A percentile compares a stretch with the other conserved stretches of the same genome.
Evolutionary conservation across 805 yeast species (phyloP).

Genomic region (Yamadazyma philogaea): DNA sequence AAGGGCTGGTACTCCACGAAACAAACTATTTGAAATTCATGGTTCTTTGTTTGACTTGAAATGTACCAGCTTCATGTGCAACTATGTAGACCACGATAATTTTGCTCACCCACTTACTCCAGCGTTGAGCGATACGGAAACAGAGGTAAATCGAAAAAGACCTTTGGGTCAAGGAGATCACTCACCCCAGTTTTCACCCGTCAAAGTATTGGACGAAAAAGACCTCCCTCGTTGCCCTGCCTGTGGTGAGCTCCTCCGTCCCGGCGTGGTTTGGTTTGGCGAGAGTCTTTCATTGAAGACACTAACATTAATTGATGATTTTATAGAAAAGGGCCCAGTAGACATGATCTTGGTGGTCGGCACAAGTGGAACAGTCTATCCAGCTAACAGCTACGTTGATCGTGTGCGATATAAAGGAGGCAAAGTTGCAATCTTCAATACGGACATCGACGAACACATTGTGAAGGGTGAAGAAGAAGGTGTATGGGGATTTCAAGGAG

Average conservation of each 20-base stretch:
- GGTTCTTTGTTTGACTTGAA: conserved; percentile 71
- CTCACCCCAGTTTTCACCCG: conserved; percentile 48
- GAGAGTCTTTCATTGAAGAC: conserved; percentile 69
- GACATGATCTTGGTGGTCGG: conserved; percentile 83
- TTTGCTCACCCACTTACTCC: conserved; percentile 57
- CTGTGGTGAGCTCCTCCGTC: conserved; percentile 68
- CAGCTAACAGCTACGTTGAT: conserved; percentile 89
- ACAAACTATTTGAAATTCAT: conserved; percentile 64
- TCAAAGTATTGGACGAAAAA: conserved; percentile 43
- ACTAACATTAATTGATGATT: conserved; percentile 68
- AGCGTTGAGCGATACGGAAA: conserved; percentile 43
- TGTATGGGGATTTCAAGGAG: conserved; percentile 76
- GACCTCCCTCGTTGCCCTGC: conserved; percentile 75
- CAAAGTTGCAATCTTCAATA: conserved; percentile 79
- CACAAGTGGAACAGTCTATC: conserved; percentile 83
- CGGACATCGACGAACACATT: conserved; percentile 52
- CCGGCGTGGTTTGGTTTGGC: conserved; percentile 96
- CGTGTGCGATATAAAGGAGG: conserved; percentile 72
- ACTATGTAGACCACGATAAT: conserved; percentile 52
- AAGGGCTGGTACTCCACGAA: conserved; percentile 59
- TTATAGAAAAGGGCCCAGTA: conserved; percentile 51
- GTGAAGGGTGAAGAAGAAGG: conserved; percentile 37
- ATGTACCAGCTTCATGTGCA: conserved; percentile 77
- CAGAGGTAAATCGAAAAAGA: conserved; percentile 25
- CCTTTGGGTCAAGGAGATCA: conserved; percentile 11